Evolutionary conservation across 2,329 filamentous ascomycete species (phyloP), one percentile per base, ranked within the genome.

Genomic region (Pseudogymnoascus sp.): DNA sequence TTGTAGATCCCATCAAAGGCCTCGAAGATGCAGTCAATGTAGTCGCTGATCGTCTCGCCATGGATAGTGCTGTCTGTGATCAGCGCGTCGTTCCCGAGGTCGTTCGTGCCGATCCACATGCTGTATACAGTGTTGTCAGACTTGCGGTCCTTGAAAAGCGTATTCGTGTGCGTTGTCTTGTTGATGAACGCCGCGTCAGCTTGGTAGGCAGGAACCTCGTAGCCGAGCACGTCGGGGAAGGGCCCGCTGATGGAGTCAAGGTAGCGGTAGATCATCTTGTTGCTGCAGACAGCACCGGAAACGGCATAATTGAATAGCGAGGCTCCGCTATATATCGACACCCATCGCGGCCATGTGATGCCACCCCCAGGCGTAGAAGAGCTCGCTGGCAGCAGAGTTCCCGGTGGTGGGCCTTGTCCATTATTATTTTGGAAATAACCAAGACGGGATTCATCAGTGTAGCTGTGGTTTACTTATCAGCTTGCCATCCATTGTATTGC

Each of bases 41-140:
- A 91, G 69, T 86, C 81, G 1, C 79, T 76, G 5, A 92, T 79
- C 1, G 82, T 86, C 25, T 84, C 85, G 10, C 80, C 82, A 0
- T 68, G 59, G 27, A 70, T 73, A 70, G 91, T 86, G 25, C 78
- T 79, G 70, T 91, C 87, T 4, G 81, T 84, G 33, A 92, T 72
- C 70, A 92, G 88, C 7, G 81, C 87, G 60, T 79, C 74, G 62
- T 78, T 79, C 21, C 89, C 89, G 8, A 93, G 77, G 69, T 94
- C 90, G 70, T 93, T 93, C 25, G 89, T 92, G 2, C 90, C 90
- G 68, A 92, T 91, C 88, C 88, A 92, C 59, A 92, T 81, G 1
- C 84, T 80, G 69, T 91, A 92, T 2, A 90, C 84, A 0, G 88
- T 90, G 65, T 86, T 84, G 31, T 82, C 74, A 1, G 80, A 68